Evolutionary conservation across 768 basidiomycete genomes (phyloP).

Genomic region (Infundibulicybe gibba): DNA sequence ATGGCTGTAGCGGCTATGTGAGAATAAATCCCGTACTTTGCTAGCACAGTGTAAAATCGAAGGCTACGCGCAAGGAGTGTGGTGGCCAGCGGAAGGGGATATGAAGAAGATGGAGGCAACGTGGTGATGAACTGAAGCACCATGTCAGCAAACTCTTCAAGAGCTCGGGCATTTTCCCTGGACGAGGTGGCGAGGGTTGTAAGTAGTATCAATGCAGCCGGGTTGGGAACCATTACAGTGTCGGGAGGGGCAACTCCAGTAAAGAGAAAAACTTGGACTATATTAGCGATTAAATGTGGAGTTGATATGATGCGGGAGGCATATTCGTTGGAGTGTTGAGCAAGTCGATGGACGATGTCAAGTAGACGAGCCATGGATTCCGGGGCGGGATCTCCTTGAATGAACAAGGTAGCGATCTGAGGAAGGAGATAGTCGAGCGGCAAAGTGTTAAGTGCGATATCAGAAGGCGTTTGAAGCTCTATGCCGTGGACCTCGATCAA

Average conservation of each 20-base stretch:
- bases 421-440: conserved; percentile 41
- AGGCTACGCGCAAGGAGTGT: conserved; percentile 56
- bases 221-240: conserved; percentile 31
- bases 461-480: conserved; percentile 36
- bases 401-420: conserved; percentile 38
- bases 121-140: conserved; percentile 70
- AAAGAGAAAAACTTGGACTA: conserved; percentile 57
- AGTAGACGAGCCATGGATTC: conserved; percentile 56
- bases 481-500: conserved; percentile 35
- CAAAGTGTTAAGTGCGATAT: conserved; percentile 27
- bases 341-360: conserved; percentile 56
- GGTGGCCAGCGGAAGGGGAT: conserved; percentile 38
- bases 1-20: conserved; percentile 63
- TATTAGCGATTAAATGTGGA: conserved; percentile 44
- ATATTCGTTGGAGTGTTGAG: conserved; percentile 49
- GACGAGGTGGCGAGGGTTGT: conserved; percentile 58
- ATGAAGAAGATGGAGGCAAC: conserved; percentile 42
- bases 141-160: conserved; percentile 57
- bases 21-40: conserved; percentile 75
- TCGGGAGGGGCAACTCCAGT: conserved; percentile 42
- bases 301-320: conserved; percentile 51
- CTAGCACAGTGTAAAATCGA: conserved; percentile 60
- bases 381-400: conserved; percentile 37
- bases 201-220: conserved; percentile 56
- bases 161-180: conserved; percentile 56